Base-by-base conservation (phyloP, 2,329 filamentous ascomycete species). In the Saccharata proteae region DNA sequence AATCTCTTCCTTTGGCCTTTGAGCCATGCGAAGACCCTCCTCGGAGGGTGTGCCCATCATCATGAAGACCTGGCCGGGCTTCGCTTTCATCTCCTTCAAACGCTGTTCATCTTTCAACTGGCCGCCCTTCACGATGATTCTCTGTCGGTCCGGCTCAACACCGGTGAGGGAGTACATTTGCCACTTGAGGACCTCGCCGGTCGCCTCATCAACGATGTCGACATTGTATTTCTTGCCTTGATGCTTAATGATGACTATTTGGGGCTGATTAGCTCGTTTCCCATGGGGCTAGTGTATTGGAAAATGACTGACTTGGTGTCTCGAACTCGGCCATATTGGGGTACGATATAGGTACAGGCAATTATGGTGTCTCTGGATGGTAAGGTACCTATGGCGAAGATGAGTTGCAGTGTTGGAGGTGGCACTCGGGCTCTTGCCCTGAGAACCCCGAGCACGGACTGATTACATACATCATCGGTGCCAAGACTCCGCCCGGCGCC, bases 91-190 rank as follows among this genome's bases (percentile, higher is more conserved):
- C 47, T 78, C 80, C 42, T 76, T 75, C 56, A 98, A 75, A 37
- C 84, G 77, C 36, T 84, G 82, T 51, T 96, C 85, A 72, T 98
- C 81, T 60, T 94, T 98, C 46, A 98, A 74, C 58, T 93, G 84
- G 41, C 83, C 82, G 42, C 85, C 85, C 61, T 93, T 94, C 57
- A 94, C 74, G 35, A 98, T 63, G 45, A 98, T 82, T 64, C 96
- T 96, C 59, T 98, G 92, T 40, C 88, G 80, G 40, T 93, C 83
- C 42, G 90, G 90, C 54, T 96, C 90, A 51, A 98, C 90, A 38
- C 83, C 85, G 27, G 90, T 98, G 34, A 98, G 67, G 40, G 86
- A 94, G 64, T 80, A 98, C 36, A 98, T 73, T 57, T 96, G 90
- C 50, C 81, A 83, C 58, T 96, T 98, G 66, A 98, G 84, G 35